phyloP scores from a whole-genome alignment of 2,329 filamentous ascomycete genomes.

The Coleophoma eucalyptorum region DNA sequence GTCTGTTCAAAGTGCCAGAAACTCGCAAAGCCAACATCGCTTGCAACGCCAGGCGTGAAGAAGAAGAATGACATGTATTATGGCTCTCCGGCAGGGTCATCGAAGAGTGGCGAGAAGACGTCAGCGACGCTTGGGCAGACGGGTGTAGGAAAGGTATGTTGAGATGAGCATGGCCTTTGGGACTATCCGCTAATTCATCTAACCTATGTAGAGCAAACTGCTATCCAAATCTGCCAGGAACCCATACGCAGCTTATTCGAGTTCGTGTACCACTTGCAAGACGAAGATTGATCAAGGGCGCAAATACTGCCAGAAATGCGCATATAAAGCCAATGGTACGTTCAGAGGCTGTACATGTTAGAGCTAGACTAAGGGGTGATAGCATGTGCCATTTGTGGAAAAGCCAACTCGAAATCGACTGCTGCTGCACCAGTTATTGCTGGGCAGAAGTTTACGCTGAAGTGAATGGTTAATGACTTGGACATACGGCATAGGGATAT shows the following conservation, averaged over 20 bases:
- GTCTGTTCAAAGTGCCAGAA: slow-evolving; percentile 64
- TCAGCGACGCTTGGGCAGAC: slow-evolving; percentile 53
- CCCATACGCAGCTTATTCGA: slow-evolving; percentile 60
- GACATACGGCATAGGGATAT: too few relatives aligned
- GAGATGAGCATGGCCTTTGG: not conserved
- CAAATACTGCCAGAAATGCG: slow-evolving; percentile 58
- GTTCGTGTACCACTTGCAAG: slow-evolving; percentile 58
- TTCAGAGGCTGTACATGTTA: slow-evolving; percentile 1
- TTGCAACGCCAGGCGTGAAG: slow-evolving; percentile 62
- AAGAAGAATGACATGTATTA: slow-evolving; percentile 66
- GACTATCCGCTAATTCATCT: not conserved
- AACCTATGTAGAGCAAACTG: slow-evolving; percentile 52
- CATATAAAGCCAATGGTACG: slow-evolving; percentile 58
- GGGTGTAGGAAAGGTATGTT: slow-evolving; percentile 53
- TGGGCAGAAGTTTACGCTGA: slow-evolving; percentile 60
- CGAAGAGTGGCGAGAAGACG: slow-evolving; percentile 35
- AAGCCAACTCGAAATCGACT: slow-evolving; percentile 48
- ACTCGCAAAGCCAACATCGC: slow-evolving; percentile 52
- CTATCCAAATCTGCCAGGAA: slow-evolving; percentile 62
- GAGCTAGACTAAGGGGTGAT: slow-evolving; percentile 8
- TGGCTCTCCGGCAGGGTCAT: slow-evolving; percentile 44
- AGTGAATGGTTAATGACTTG: slow-evolving; percentile 32
- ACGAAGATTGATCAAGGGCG: slow-evolving; percentile 59
- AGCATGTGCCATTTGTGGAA: slow-evolving; percentile 64
- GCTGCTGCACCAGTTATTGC: slow-evolving; percentile 48